These are phyloP conservation scores for Ogataea glucozyma DNA, from an alignment of 805 yeast genomes.

Conservation along the genomic window DNA sequence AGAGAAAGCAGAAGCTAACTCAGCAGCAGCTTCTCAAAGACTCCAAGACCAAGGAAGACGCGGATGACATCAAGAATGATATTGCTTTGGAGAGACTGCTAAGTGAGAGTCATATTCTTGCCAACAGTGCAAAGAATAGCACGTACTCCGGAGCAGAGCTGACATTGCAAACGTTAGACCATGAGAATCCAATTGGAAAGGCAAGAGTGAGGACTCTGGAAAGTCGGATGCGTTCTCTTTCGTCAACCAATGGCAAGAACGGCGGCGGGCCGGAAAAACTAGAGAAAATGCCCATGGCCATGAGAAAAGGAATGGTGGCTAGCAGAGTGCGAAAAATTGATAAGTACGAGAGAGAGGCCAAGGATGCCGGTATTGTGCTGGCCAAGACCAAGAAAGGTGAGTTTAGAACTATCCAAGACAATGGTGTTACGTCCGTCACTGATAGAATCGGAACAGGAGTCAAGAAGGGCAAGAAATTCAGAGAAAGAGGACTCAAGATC, in stretches of 20 bases:
- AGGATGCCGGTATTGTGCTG: slow-evolving; percentile 86
- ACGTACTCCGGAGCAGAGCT: slow-evolving; percentile 64
- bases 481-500: slow-evolving; percentile 81
- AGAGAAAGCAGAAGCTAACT: slow-evolving; percentile 39
- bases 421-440: slow-evolving; percentile 51
- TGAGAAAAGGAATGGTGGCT: slow-evolving; percentile 80
- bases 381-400: slow-evolving; percentile 70
- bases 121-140: slow-evolving; percentile 36
- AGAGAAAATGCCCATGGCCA: slow-evolving; percentile 85
- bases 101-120: slow-evolving; percentile 68
- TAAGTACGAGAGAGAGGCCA: slow-evolving; percentile 73
- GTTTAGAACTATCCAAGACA: slow-evolving; percentile 56
- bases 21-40: slow-evolving; percentile 28
- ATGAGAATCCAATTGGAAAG: slow-evolving; percentile 65
- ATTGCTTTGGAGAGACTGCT: slow-evolving; percentile 69
- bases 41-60: slow-evolving; percentile 40
- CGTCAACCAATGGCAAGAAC: slow-evolving; percentile 47
- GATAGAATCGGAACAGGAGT: slow-evolving; percentile 52
- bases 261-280: slow-evolving; percentile 36
- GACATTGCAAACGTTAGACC: slow-evolving; percentile 61
- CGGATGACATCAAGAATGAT: slow-evolving; percentile 65
- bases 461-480: slow-evolving; percentile 39
- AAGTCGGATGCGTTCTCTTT: slow-evolving; percentile 51
- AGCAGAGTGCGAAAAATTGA: slow-evolving; percentile 52
- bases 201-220: slow-evolving; percentile 66